Percentiles rank a stretch among this genome's conserved stretches.
These are phyloP conservation scores for Chytriomyces sp. DNA, from an alignment of 192 early-diverging fungal genomes.

Conservation along the genomic window DNA sequence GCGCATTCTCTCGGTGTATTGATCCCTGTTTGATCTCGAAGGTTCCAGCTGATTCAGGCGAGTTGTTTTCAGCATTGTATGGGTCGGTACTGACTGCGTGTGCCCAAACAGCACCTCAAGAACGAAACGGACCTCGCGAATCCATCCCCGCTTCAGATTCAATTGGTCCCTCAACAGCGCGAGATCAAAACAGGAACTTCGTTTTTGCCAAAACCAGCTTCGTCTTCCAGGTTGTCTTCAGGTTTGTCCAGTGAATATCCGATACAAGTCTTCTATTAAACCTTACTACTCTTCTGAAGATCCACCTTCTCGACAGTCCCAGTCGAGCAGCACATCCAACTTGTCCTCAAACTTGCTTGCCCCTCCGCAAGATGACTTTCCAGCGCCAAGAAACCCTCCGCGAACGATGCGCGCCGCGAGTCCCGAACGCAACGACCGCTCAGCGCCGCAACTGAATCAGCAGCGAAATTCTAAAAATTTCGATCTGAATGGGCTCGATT, in stretches of 20 bases:
- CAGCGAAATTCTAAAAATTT: not conserved
- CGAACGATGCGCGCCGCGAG: not conserved
- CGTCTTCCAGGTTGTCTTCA: too few species aligned
- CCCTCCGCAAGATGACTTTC: not conserved
- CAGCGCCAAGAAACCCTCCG: not conserved
- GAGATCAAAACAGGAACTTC: conserved; percentile 39
- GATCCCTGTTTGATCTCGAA: conserved; percentile 24
- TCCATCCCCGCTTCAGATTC: conserved; percentile 32
- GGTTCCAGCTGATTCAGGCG: conserved; percentile 64
- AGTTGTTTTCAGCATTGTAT: not conserved
- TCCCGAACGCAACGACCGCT: not conserved
- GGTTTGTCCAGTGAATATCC: too few species aligned
- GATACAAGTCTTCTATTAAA: too few species aligned
- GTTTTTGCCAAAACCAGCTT: conserved; percentile 33
- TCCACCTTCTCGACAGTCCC: not conserved
- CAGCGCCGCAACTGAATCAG: not conserved
- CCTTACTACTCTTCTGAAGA: too few species aligned
- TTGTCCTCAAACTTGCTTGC: not conserved
- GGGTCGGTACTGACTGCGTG: not conserved
- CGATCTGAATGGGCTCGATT: conserved; percentile 15
- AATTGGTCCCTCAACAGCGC: conserved; percentile 26
- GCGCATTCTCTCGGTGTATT: not conserved
- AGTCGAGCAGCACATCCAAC: not conserved
- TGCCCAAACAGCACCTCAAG: conserved; percentile 29
- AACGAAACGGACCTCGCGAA: conserved; percentile 34